Percentiles rank a stretch among this genome's conserved stretches.
Evolutionary conservation across 768 basidiomycete genomes (phyloP).

Genomic region (Erythrobasidium yunnanense): DNA sequence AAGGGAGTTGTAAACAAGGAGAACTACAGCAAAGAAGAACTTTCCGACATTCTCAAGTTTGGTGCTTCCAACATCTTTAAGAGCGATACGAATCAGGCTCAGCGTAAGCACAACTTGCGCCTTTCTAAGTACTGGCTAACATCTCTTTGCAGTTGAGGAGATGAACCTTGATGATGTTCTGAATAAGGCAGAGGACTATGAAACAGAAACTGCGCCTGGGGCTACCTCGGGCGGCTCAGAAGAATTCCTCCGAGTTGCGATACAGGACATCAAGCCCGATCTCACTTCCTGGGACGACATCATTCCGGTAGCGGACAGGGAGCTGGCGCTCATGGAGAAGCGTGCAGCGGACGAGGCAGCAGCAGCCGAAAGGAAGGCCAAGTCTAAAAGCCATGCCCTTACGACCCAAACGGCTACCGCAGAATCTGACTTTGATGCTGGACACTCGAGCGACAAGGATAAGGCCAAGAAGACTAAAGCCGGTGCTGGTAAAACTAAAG

Average conservation of each 20-base stretch:
- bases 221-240: conserved; percentile 95
- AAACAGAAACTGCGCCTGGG: conserved; percentile 64
- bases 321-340: conserved; percentile 70
- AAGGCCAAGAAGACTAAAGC: conserved; percentile 40
- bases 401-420: conserved; percentile 45
- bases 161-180: conserved; percentile 99
- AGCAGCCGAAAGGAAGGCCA: conserved; percentile 54
- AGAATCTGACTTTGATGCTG: conserved; percentile 53
- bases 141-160: conserved; percentile 90
- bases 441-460: conserved; percentile 52
- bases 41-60: conserved; percentile 94
- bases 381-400: not conserved
- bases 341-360: conserved; percentile 52
- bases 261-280: conserved; percentile 97
- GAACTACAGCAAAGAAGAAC: conserved; percentile 74
- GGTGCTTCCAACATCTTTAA: conserved; percentile 99
- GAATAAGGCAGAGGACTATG: conserved; percentile 91
- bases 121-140: too few relatives aligned
- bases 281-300: conserved; percentile 95
- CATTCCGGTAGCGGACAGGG: conserved; percentile 83
- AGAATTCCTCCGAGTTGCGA: conserved; percentile 85
- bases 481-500: conserved; percentile 73
- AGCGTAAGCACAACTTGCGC: too few relatives aligned
- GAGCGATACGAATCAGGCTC: conserved; percentile 82
- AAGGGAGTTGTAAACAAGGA: conserved; percentile 42